Base-by-base conservation (phyloP, 352 stramenopile genomes). In the Pythium coloratum region DNA sequence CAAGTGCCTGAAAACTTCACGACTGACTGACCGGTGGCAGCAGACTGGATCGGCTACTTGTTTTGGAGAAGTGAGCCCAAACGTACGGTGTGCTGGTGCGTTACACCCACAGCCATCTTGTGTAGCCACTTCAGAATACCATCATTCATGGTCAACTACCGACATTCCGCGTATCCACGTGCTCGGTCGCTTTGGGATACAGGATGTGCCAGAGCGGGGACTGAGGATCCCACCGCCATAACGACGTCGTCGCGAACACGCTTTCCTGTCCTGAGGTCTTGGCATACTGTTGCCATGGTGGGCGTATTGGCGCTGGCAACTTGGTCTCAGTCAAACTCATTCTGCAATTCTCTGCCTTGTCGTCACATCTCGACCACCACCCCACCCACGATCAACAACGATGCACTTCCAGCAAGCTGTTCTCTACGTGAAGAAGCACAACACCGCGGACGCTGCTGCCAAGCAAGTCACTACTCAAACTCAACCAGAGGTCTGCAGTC, bases 341-440 rank as follows among this genome's bases (percentile, higher is more conserved):
- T 46, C 30, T 20, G 3, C 53, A 46, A 59, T 59, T 46, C 46
- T 6, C 53, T 30, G 8, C 32, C 32, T 30, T 47, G 9, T 26
- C 28, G 12, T 9, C 30, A 46, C 7, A 59, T 24, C 7, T 4
- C 5, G 26, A 20, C 3, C 36, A 42, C 36, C 10, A 42, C 36
- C 36, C 10, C 36, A 42, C 36, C 36, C 36, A 3, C 53, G 0
- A 47, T 0, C 18, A 7, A 59, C 18, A 3, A 59, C 18, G 20
- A 46, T 59, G 30, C 53, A 59, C 30, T 59, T 40, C 53, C 30
- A 46, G 32, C 34, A 46, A 16, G 30, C 53, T 32, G 14, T 46
- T 32, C 30, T 42, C 53, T 46, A 59, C 30, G 53, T 59, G 7
- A 46, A 59, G 53, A 42, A 59, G 32, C 53, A 46, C 53, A 59